Conservation (phyloP, 1,139 yeast species). For the Taphrina sp. region DNA sequence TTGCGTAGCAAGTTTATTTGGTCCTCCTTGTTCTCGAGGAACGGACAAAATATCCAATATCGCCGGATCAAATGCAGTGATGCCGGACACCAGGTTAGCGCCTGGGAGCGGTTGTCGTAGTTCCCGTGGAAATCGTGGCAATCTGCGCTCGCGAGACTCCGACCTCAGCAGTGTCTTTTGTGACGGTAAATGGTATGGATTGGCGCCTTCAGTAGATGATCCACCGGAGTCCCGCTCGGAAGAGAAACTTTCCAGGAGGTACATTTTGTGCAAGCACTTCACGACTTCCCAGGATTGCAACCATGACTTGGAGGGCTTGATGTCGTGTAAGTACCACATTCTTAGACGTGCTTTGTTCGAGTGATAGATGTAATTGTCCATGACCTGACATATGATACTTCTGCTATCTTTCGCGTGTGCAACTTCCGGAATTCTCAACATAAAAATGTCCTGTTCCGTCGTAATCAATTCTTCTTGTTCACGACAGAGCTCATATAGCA, state of each 20-base stretch:
- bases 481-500: background rate
- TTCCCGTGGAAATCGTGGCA: constrained; percentile 6
- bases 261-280: constrained; percentile 18
- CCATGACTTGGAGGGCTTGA: constrained; percentile 24
- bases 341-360: constrained; percentile 14
- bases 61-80: constrained; percentile 9
- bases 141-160: constrained; percentile 9
- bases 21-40: background rate
- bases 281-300: constrained; percentile 27
- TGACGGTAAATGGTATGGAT: background rate
- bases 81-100: background rate
- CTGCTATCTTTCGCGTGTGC: constrained; percentile 10
- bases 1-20: constrained; percentile 9
- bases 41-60: constrained; percentile 14
- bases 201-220: background rate
- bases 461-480: constrained; percentile 7
- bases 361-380: constrained; percentile 19
- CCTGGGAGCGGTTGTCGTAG: background rate
- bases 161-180: background rate
- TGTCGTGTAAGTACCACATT: constrained; percentile 28
- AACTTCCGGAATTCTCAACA: background rate
- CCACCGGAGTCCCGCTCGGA: background rate
- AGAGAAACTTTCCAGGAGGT: background rate
- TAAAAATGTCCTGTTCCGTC: background rate
- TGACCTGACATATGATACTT: background rate